Percentiles rank a stretch among this genome's conserved stretches.
Conservation (phyloP, 352 stramenopile genomes). For the Phytophthora pseudosyringae region DNA sequence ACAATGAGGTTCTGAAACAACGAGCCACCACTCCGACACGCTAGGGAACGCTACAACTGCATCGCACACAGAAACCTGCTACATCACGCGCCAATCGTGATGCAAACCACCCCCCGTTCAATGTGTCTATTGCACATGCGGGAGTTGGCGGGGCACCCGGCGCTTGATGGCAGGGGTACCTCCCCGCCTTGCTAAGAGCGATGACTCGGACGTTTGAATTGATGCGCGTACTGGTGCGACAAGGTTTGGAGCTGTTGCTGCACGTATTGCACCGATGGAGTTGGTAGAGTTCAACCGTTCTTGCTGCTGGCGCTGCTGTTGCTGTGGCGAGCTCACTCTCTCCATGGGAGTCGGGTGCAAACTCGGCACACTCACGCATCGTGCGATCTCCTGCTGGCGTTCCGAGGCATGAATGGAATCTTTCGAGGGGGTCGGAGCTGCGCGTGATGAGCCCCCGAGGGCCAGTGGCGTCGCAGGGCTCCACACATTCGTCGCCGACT, state of each 20-base stretch:
- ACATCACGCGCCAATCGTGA: too few species aligned
- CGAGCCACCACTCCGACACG: too few species aligned
- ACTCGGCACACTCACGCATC: slow-evolving; percentile 63
- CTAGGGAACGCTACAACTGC: too few species aligned
- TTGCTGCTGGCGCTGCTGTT: slow-evolving; percentile 19
- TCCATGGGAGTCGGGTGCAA: slow-evolving; percentile 69
- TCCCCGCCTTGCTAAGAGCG: slow-evolving; percentile 5
- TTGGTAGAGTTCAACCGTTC: slow-evolving; percentile 4
- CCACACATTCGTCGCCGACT: slow-evolving; percentile 60
- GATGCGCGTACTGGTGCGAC: neutral
- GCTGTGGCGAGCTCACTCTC: slow-evolving; percentile 36
- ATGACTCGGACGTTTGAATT: slow-evolving; percentile 5
- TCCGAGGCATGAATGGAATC: slow-evolving; percentile 29
- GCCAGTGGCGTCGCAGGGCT: slow-evolving; percentile 27
- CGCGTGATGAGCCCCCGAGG: slow-evolving; percentile 16
- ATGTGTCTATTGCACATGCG: slow-evolving; percentile 28
- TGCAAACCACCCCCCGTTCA: neutral
- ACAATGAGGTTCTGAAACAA: too few species aligned
- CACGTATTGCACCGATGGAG: neutral
- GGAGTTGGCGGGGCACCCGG: slow-evolving; percentile 25
- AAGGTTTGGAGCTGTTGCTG: slow-evolving; percentile 18
- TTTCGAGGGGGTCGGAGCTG: slow-evolving; percentile 43
- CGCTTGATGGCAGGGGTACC: slow-evolving; percentile 34
- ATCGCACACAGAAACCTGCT: too few species aligned
- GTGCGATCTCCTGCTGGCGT: slow-evolving; percentile 46